Evolutionary conservation across 78 protist species (phyloP).

Genomic region (Polysphondylium violaceum): DNA sequence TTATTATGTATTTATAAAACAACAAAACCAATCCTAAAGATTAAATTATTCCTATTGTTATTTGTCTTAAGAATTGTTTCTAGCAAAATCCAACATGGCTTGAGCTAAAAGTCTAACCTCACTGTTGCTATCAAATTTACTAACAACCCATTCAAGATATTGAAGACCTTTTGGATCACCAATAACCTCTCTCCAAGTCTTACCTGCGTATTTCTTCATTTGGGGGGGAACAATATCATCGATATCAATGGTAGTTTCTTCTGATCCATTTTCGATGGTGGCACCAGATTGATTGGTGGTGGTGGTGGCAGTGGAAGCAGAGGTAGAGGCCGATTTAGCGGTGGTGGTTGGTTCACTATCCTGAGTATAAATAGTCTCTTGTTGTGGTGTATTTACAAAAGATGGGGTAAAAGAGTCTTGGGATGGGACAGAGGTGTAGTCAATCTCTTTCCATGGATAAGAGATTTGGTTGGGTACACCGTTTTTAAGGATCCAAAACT

Average conservation of each 20-base stretch:
- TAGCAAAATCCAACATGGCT: conserved; percentile 47
- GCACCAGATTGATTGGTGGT: neutral
- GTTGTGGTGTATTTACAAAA: neutral
- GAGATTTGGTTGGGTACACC: conserved; percentile 3
- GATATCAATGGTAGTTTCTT: conserved; percentile 20
- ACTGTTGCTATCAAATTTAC: neutral
- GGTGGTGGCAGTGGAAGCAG: neutral
- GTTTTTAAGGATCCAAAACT: conserved; percentile 39
- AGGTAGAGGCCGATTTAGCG: neutral
- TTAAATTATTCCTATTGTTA: too few species aligned
- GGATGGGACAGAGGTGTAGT: neutral
- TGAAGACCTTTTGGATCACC: conserved; percentile 60
- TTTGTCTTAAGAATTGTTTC: conserved; percentile 2
- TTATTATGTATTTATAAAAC: too few species aligned
- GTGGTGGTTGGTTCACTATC: neutral
- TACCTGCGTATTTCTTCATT: conserved; percentile 68
- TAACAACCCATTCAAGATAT: conserved; percentile 60
- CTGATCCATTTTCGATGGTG: neutral
- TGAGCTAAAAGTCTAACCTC: conserved; percentile 11
- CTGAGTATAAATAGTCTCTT: conserved; percentile 20
- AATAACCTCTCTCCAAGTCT: conserved; percentile 75
- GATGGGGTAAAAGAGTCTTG: neutral
- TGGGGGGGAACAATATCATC: conserved; percentile 64
- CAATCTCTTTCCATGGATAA: conserved; percentile 76
- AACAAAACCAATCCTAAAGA: too few species aligned